Evolutionary conservation across 805 yeast species (phyloP).

Genomic region (Yarrowia bubula): DNA sequence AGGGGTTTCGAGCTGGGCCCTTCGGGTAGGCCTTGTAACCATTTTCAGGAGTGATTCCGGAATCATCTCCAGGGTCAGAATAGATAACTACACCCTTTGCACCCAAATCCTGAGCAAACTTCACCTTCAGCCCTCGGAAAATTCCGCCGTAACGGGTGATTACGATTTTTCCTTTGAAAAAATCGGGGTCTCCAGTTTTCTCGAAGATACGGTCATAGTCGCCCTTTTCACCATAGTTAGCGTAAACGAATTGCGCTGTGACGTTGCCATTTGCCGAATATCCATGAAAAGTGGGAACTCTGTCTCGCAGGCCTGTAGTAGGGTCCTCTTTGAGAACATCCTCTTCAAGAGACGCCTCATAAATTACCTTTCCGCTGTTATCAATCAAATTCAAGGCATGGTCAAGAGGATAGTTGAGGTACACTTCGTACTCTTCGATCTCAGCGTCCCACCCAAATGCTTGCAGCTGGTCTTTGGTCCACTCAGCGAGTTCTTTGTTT

Average conservation of each 20-base stretch:
- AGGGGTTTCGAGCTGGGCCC: conserved; percentile 77
- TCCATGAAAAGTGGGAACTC: conserved; percentile 72
- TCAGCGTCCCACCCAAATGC: conserved; percentile 58
- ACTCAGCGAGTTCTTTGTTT: conserved; percentile 45
- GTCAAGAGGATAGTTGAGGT: conserved; percentile 60
- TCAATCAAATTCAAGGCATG: conserved; percentile 50
- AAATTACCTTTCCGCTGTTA: conserved; percentile 40
- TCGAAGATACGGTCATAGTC: conserved; percentile 54
- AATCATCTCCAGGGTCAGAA: conserved; percentile 66
- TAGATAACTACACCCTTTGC: conserved; percentile 65
- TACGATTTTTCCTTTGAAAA: conserved; percentile 56
- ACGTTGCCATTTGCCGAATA: conserved; percentile 75
- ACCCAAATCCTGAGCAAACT: conserved; percentile 71
- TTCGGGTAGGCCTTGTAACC: conserved; percentile 67
- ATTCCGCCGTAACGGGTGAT: conserved; percentile 64
- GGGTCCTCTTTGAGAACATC: conserved; percentile 54
- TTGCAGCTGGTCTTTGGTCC: conserved; percentile 56
- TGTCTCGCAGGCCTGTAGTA: conserved; percentile 45
- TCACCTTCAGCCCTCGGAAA: conserved; percentile 72
- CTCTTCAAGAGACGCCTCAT: conserved; percentile 54
- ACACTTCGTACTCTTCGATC: conserved; percentile 60
- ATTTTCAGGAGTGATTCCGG: conserved; percentile 48
- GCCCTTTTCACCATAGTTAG: conserved; percentile 62
- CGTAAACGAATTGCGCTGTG: conserved; percentile 63
- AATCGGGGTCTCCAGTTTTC: conserved; percentile 45